phyloP scores from a whole-genome alignment of 2,329 filamentous ascomycete species.

The Phialophora tarda region DNA sequence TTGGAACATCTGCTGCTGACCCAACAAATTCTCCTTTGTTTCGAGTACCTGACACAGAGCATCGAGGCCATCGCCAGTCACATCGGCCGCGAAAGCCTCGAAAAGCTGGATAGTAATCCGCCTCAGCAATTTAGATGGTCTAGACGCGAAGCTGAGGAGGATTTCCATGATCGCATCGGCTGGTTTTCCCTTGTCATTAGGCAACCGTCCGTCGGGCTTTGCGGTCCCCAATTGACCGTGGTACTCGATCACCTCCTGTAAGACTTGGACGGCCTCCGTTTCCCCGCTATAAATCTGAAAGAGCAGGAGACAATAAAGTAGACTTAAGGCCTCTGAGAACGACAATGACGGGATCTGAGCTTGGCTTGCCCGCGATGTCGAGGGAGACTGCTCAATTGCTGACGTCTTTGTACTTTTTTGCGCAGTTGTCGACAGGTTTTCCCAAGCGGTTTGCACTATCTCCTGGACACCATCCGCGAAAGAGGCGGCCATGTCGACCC shows the following conservation, averaged over 20 bases:
- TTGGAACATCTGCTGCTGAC: conserved; percentile 85
- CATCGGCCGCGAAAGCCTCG: conserved; percentile 74
- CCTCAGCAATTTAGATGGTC: conserved; percentile 81
- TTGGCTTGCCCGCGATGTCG: conserved; percentile 43
- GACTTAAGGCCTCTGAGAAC: conserved; percentile 69
- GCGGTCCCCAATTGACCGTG: conserved; percentile 55
- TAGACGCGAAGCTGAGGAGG: conserved; percentile 84
- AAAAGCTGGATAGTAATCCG: conserved; percentile 90
- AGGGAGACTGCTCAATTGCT: background rate
- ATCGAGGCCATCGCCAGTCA: conserved; percentile 75
- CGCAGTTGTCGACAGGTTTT: conserved; percentile 45
- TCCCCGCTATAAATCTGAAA: conserved; percentile 91
- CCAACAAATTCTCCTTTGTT: conserved; percentile 78
- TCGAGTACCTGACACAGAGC: conserved; percentile 69
- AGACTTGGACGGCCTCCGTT: conserved; percentile 78
- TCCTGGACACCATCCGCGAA: conserved; percentile 31
- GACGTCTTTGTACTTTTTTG: conserved; percentile 48
- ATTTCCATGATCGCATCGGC: conserved; percentile 84
- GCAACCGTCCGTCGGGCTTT: conserved; percentile 37
- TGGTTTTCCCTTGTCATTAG: conserved; percentile 41
- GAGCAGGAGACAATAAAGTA: conserved; percentile 83
- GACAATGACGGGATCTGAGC: conserved; percentile 46
- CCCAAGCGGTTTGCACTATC: conserved; percentile 49
- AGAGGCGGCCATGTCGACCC: conserved; percentile 4
- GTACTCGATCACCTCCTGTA: conserved; percentile 80